Evolutionary conservation across 306 rosid genomes (phyloP), one percentile per base, ranked within the genome.

Genomic region (Lathyrus oleraceus): DNA sequence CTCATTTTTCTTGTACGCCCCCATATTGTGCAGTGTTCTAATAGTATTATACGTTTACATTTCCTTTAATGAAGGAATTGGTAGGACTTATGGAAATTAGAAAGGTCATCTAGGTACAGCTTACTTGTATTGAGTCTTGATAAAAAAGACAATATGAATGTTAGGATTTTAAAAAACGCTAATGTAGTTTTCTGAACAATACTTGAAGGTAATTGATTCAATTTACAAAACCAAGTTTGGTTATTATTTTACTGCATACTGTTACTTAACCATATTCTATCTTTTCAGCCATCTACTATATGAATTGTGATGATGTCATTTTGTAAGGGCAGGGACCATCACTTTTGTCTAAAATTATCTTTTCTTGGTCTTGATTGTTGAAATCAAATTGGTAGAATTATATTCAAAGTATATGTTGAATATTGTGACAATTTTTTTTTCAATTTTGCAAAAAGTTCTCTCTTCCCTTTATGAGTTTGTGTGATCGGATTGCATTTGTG

Each of bases 341-440:
- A 25, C 13, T 56, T 56, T 56, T 25, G 60, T 21, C 11, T 14
- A 56, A 27, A 57, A 14, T 27, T 13, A 8, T 57, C 17, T 57
- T 27, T 77, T 64, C 35, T 54, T 64, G 17, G 54, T 42, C 23
- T 15, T 58, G 54, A 39, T 47, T 64, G 39, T 45, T 27, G 10
- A 70, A 52, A 64, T 53, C 13, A 28, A 62, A 53, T 45, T 10
- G 32, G 44, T 63, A 38, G 63, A 49, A 53, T 20, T 42, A 64
- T 64, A 20, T 11, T 25, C 27, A 21, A 35, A 25, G 65, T 17
- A 4, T 13, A 25, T 57, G 25, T 39, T 27, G 61, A 56, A 25
- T 32, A 56, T 16, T 48, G 30, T 74, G 69, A 23, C 48, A 27
- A 9, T 74, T 69, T 40, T 28, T 74, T 40, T 40, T 51, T 67